These are phyloP conservation scores for Neofusicoccum kwambonambiense DNA, from an alignment of 2,329 filamentous ascomycete genomes.

Conservation along the genomic window DNA sequence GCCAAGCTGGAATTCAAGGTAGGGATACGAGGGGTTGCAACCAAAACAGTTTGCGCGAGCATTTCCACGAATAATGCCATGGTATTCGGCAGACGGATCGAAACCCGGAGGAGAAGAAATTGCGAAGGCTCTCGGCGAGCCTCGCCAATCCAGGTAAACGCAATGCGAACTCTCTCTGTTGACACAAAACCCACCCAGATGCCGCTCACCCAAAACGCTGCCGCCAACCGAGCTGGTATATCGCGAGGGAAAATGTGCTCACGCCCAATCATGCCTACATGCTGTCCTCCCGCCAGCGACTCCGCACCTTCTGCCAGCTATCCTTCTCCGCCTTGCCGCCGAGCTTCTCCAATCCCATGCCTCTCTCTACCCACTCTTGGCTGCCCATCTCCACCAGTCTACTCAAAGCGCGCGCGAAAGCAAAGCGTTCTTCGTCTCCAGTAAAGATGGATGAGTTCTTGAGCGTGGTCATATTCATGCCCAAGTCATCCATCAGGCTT, in stretches of 20 bases:
- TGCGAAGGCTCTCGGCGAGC: neutral
- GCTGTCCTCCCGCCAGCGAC: slow-evolving; percentile 57
- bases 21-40: neutral
- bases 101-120: neutral
- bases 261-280: slow-evolving; percentile 12
- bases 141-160: neutral
- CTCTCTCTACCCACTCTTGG: slow-evolving; percentile 89
- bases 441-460: slow-evolving; percentile 86
- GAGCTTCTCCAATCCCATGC: slow-evolving; percentile 60
- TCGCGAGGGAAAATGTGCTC: neutral
- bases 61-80: neutral
- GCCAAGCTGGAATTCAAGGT: slow-evolving; percentile 1
- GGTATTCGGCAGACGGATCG: neutral
- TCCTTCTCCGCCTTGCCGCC: slow-evolving; percentile 67
- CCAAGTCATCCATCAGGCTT: slow-evolving; percentile 82
- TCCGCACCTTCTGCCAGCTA: slow-evolving; percentile 64
- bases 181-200: slow-evolving; percentile 1
- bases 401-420: slow-evolving; percentile 85
- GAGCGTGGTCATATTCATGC: slow-evolving; percentile 78
- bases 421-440: slow-evolving; percentile 94
- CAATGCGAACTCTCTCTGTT: neutral
- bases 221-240: slow-evolving; percentile 5
- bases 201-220: slow-evolving; percentile 7
- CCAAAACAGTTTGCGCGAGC: neutral
- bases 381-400: slow-evolving; percentile 90